Evolutionary conservation across 805 yeast genomes (phyloP).

Genomic region (Kodamaea hsintzibuensis): DNA sequence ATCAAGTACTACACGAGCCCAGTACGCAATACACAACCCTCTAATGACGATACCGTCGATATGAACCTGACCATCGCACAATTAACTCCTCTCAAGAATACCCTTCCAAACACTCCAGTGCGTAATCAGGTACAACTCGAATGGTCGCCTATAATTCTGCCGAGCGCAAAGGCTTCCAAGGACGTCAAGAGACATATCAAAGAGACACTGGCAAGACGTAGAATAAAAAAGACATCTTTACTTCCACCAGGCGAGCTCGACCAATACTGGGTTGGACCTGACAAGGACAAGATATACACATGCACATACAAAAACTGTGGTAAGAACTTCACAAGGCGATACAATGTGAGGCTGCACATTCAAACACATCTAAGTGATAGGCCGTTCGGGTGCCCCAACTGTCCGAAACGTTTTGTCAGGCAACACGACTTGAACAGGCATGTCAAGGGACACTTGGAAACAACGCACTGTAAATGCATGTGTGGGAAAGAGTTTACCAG

Average conservation of each 20-base stretch:
- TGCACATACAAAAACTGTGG: conserved; percentile 81
- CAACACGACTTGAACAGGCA: conserved; percentile 95
- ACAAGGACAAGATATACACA: conserved; percentile 64
- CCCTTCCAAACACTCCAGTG: conserved; percentile 35
- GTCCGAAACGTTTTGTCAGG: conserved; percentile 87
- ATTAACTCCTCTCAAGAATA: conserved; percentile 39
- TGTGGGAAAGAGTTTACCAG: conserved; percentile 95
- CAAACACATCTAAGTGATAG: conserved; percentile 95
- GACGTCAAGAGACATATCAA: conserved; percentile 29
- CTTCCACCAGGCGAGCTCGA: conserved; percentile 91
- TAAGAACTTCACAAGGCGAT: conserved; percentile 81
- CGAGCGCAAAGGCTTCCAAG: conserved; percentile 25
- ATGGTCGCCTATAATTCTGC: conserved; percentile 48
- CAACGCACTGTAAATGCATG: conserved; percentile 66
- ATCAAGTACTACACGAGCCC: conserved; percentile 26
- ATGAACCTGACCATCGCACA: conserved; percentile 43
- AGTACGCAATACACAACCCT: conserved; percentile 14
- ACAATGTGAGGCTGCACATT: conserved; percentile 91
- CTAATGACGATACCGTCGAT: conserved; percentile 36
- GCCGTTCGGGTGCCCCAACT: conserved; percentile 79
- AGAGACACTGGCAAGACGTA: conserved; percentile 47
- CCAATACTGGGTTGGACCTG: conserved; percentile 78
- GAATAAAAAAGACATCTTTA: conserved; percentile 60
- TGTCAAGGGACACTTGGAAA: conserved; percentile 78
- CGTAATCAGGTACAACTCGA: conserved; percentile 36